Base-by-base conservation (phyloP, 1,139 yeast genomes). In the Yamadazyma triangularis region DNA sequence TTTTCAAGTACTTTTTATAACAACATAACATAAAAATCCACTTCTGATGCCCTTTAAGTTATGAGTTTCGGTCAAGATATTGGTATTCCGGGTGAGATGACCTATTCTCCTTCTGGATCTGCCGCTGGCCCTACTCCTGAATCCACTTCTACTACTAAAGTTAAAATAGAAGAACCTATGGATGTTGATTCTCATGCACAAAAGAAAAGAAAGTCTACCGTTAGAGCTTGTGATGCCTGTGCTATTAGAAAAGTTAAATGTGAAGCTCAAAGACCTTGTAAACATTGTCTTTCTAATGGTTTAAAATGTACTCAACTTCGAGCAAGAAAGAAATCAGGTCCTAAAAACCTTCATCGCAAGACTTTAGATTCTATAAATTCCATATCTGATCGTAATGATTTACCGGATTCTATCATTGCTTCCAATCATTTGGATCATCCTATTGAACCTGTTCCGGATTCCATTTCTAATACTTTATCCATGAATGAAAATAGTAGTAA, bases 211-310 rank as follows among this genome's bases (percentile, higher is more conserved):
- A 51, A 44, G 24, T 33, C 51, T 2, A 53, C 51, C 15, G 47
- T 47, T 2, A 31, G 64, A 31, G 64, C 73, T 8, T 67, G 73
- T 39, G 73, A 67, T 40, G 72, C 68, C 6, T 67, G 73, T 47
- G 64, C 71, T 13, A 52, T 63, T 13, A 41, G 72, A 23, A 67
- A 67, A 42, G 66, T 65, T 22, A 58, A 58, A 34, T 67, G 73
- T 45, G 70, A 64, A 33, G 50, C 49, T 16, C 42, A 41, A 24
- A 52, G 66, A 23, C 73, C 72, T 1, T 67, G 73, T 45, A 31
- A 45, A 22, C 67, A 61, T 34, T 67, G 73, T 47, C 47, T 56
- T 16, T 47, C 59, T 23, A 63, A 63, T 42, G 49, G 52, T 26
- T 40, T 66, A 23, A 53, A 51, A 8, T 67, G 73, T 42, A 67